phyloP scores from a whole-genome alignment of 495 filamentous ascomycete genomes.

The Aspergillus ostianus region DNA sequence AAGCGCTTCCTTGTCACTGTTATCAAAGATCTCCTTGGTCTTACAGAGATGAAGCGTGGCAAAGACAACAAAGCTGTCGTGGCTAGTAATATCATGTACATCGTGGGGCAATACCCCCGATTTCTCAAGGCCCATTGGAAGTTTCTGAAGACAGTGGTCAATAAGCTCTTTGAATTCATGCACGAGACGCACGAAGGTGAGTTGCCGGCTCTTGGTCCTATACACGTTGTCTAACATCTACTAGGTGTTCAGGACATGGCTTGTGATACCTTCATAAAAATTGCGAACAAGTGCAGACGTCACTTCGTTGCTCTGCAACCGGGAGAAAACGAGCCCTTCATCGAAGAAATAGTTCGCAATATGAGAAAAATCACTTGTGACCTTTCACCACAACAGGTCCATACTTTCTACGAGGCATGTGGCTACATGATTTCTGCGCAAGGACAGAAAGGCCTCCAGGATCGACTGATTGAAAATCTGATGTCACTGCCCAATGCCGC shows the following conservation, averaged over 20 bases:
- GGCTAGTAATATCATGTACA: slow-evolving; percentile 99
- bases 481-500: slow-evolving; percentile 92
- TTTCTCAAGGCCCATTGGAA: slow-evolving; percentile 99
- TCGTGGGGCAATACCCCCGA: slow-evolving; percentile 96
- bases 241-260: slow-evolving; percentile 98
- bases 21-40: slow-evolving; percentile 96
- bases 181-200: slow-evolving; percentile 97
- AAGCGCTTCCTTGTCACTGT: slow-evolving; percentile 98
- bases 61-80: slow-evolving; percentile 99
- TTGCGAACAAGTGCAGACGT: slow-evolving; percentile 93
- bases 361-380: slow-evolving; percentile 94
- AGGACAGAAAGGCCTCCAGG: slow-evolving; percentile 86
- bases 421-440: slow-evolving; percentile 99
- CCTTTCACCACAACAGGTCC: slow-evolving; percentile 91
- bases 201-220: slow-evolving; percentile 20
- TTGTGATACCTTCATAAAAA: slow-evolving; percentile 99
- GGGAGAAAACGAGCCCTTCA: slow-evolving; percentile 92
- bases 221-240: slow-evolving; percentile 27
- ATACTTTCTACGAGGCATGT: slow-evolving; percentile 99
- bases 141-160: slow-evolving; percentile 98
- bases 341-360: slow-evolving; percentile 95
- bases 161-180: slow-evolving; percentile 99
- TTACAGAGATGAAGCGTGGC: slow-evolving; percentile 98
- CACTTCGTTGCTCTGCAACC: slow-evolving; percentile 97
- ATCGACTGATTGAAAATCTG: slow-evolving; percentile 84